Evolutionary conservation across 108 stramenopile species (phyloP), one percentile per base, ranked within the genome.

Genomic region (Cyclostephanos tholiformis): DNA sequence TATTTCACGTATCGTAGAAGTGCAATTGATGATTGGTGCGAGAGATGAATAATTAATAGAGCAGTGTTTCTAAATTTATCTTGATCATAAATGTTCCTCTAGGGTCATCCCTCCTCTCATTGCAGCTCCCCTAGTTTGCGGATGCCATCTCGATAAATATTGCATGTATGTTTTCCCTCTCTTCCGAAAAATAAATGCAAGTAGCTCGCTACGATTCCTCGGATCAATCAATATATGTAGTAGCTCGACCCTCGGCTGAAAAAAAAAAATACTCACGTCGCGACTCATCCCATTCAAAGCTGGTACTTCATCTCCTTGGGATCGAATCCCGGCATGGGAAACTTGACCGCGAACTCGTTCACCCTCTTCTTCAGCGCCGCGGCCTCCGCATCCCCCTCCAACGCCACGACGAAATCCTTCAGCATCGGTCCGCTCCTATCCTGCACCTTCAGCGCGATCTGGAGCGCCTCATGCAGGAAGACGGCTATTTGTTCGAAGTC

Each of bases 261-360:
- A 46, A 46, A 46, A 46, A 46, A 46, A 14, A 1, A 8, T 41
- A 1, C 44, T 1, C 0, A 46, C 44, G 2, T 16, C 16, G 13
- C 44, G 14, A 46, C 4, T 46, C 44, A 14, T 12, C 44, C 13
- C 44, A 41, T 46, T 73, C 74, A 74, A 38, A 79, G 77, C 53
- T 83, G 74, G 85, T 95, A 95, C 86, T 92, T 93, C 92, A 93
- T 95, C 36, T 83, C 80, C 50, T 84, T 79, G 62, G 92, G 89
- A 71, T 95, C 92, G 66, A 95, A 95, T 46, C 99, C 98, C 35
- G 99, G 99, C 98, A 99, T 99, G 68, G 98, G 97, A 86, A 97
- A 99, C 27, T 83, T 73, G 20, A 88, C 89, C 10, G 97, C 97
- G 77, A 99, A 98, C 19, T 77, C 85, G 63, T 95, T 95, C 46